Percentiles rank a stretch among this genome's conserved stretches.
phyloP scores from a whole-genome alignment of 1,139 yeast genomes.

The Hyphopichia pseudoburtonii region DNA sequence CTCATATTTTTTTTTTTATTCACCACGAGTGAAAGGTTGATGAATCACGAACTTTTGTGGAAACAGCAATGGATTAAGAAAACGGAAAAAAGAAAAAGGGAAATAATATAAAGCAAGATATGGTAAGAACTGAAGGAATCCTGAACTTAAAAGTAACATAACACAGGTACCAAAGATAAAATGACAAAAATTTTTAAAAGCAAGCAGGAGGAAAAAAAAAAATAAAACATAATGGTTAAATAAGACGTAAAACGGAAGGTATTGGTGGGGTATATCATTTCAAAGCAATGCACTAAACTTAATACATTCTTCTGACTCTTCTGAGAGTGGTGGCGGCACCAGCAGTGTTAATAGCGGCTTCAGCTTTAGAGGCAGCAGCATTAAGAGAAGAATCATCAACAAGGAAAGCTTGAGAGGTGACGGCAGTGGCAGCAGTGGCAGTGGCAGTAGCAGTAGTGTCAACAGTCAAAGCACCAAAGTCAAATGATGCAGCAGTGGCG shows the following conservation, averaged over 20 bases:
- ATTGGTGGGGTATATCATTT: neutral
- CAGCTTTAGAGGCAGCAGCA: slow-evolving; percentile 5
- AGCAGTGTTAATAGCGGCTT: slow-evolving; percentile 10
- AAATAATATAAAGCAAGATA: too few relatives aligned
- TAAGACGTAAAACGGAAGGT: neutral
- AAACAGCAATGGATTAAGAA: neutral
- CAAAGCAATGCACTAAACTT: slow-evolving; percentile 6
- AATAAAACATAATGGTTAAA: neutral
- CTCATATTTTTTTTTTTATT: neutral
- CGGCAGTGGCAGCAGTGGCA: slow-evolving; percentile 11
- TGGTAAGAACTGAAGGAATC: too few relatives aligned
- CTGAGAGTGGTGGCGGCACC: slow-evolving; percentile 19
- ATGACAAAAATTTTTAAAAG: too few relatives aligned
- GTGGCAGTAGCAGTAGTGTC: slow-evolving; percentile 15
- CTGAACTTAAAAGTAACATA: too few relatives aligned
- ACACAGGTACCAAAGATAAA: too few relatives aligned
- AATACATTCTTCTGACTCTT: slow-evolving; percentile 21
- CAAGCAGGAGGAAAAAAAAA: too few relatives aligned
- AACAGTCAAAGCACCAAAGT: slow-evolving; percentile 15
- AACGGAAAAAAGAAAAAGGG: too few relatives aligned
- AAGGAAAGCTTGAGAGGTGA: too few relatives aligned
- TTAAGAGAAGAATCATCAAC: slow-evolving; percentile 16
- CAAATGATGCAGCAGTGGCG: neutral
- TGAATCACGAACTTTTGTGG: neutral
- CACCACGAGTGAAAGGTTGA: neutral